Base-by-base conservation (phyloP, 2,329 filamentous ascomycete genomes). In the Penicillium sp. region DNA sequence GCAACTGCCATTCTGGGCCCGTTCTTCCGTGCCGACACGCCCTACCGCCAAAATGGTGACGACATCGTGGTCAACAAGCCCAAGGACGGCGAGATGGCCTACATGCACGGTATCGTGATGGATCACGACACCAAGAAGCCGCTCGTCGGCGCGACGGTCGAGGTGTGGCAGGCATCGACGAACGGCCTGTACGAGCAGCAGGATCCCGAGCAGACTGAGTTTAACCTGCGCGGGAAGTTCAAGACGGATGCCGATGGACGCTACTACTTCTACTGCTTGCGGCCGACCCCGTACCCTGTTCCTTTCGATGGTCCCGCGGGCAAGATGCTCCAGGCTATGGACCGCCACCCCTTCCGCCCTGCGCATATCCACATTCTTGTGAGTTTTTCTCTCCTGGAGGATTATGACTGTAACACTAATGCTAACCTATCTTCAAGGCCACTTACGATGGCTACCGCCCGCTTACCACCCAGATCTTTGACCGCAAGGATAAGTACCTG, bases 1-100 rank as follows among this genome's bases (percentile, higher is more conserved):
- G 80, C 86, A 2, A 86, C 86, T 3, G 82, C 88, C 32, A 89
- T 95, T 55, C 78, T 95, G 0, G 89, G 89, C 0, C 89, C 89
- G 1, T 95, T 95, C 72, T 94, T 87, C 80, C 79, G 87, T 5
- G 77, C 81, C 35, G 78, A 89, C 56, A 81, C 87, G 0, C 87
- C 88, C 4, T 70, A 78, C 47, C 78, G 84, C 38, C 70, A 80
- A n/a, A 86, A 86, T 61, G 88, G 86, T 40, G 78, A 76, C 37
- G 82, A 74, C 58, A 87, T 93, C 52, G 70, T 76, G 51, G 74
- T 72, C 52, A 77, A 78, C 5, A 64, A 62, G 23, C 69, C 74
- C 4, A 59, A 71, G 3, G 69, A 75, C 46, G 78, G 74, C 22
- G 70, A 85, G 51, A 69, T 82, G 23, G 76, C 77, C 3, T 80